A percentile compares a stretch with the other conserved stretches of the same genome.
phyloP scores from a whole-genome alignment of 169 alveolate genomes.

The Cystoisospora suis region DNA sequence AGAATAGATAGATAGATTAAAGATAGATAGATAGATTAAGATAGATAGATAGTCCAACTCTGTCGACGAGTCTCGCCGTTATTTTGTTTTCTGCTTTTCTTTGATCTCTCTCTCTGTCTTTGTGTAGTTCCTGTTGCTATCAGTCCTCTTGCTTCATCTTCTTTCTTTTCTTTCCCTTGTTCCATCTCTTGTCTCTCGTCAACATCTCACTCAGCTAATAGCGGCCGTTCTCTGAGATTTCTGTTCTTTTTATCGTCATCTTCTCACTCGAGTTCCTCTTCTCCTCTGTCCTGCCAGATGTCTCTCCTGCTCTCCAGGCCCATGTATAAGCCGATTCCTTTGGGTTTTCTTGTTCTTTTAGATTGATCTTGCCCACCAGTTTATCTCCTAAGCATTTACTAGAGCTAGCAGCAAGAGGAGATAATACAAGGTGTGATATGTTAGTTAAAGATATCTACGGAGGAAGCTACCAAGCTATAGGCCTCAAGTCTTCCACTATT shows the following conservation, averaged over 20 bases:
- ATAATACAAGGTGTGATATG: conserved; percentile 55
- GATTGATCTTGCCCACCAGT: conserved; percentile 17
- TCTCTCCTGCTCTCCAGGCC: too few species aligned
- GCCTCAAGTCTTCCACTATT: conserved; percentile 25
- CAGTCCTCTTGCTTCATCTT: background rate
- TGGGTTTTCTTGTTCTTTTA: background rate
- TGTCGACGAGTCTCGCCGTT: too few species aligned
- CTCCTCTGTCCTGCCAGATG: too few species aligned
- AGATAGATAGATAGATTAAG: too few species aligned
- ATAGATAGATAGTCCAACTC: too few species aligned
- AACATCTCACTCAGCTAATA: background rate
- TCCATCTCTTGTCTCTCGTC: background rate
- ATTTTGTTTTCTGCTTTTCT: too few species aligned
- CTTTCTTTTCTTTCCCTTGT: background rate
- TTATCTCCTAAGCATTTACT: conserved; percentile 29
- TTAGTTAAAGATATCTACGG: conserved; percentile 68
- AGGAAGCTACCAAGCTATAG: conserved; percentile 61
- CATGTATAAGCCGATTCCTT: too few species aligned
- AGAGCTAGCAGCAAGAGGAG: conserved; percentile 43
- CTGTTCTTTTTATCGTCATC: too few species aligned
- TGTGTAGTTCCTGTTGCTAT: background rate
- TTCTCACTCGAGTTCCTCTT: background rate
- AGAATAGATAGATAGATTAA: too few species aligned
- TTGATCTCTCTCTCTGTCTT: too few species aligned
- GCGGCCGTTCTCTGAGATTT: background rate